Conservation (phyloP, 139 green algal species). For the Asterochloris sp. region DNA sequence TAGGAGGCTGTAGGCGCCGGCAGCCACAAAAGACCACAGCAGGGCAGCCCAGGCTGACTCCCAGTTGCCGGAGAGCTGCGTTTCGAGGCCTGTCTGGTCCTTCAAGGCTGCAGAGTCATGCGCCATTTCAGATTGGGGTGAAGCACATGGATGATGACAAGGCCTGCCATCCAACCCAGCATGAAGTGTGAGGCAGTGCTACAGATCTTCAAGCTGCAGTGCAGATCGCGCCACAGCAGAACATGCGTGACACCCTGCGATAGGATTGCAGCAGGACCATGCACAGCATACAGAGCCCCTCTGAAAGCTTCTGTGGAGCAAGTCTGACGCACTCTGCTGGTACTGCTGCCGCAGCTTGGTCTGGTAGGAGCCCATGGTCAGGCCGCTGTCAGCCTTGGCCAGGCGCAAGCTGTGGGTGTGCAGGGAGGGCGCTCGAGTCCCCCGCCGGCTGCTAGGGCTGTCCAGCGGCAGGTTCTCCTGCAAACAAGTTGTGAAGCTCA, state of each 20-base stretch:
- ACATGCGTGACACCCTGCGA: background rate
- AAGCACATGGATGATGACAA: no score
- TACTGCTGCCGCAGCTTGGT: conserved; percentile 19
- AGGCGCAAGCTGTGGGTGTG: conserved; percentile 10
- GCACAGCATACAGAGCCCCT: background rate
- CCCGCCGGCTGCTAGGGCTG: background rate
- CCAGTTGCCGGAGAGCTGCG: conserved; percentile 10
- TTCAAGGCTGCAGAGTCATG: no score
- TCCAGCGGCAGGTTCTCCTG: background rate
- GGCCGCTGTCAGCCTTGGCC: conserved; percentile 16
- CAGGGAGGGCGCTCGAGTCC: background rate
- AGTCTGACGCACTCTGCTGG: background rate
- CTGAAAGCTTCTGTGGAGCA: background rate
- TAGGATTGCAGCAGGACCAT: background rate
- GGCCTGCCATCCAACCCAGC: no score
- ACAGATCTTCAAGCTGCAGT: background rate
- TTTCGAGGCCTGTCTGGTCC: background rate
- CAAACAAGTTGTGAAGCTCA: background rate
- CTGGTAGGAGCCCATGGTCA: conserved; percentile 10
- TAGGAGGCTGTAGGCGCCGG: conserved; percentile 20
- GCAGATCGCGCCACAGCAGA: background rate
- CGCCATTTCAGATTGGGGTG: no score
- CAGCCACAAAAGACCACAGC: conserved; percentile 20
- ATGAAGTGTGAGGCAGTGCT: background rate
- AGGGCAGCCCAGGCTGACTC: conserved; percentile 22